Conservation (phyloP, 345 rosid genomes). For the Ceriops tagal region DNA sequence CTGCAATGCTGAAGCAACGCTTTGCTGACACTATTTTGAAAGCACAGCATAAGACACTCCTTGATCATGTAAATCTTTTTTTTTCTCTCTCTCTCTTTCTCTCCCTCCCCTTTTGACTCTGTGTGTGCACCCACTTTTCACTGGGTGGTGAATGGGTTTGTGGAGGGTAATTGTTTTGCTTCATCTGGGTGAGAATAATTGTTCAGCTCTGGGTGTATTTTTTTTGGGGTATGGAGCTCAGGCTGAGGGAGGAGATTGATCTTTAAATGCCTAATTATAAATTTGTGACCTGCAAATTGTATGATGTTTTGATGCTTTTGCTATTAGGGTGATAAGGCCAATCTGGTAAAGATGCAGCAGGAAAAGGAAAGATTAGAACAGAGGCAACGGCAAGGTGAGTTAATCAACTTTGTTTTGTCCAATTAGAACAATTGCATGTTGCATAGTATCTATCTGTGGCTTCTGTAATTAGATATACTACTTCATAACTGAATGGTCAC, state of each 20-base stretch:
- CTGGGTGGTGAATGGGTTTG: no score
- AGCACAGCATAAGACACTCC: constrained; percentile 63
- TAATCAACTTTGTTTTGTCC: background rate
- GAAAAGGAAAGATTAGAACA: constrained; percentile 48
- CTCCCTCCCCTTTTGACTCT: no score
- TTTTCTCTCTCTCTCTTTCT: background rate
- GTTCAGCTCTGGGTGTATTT: background rate
- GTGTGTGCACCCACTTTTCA: no score
- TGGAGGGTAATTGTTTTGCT: no score
- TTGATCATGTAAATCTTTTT: constrained; percentile 54
- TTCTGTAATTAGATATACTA: background rate
- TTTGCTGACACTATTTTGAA: constrained; percentile 71
- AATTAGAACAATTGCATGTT: background rate
- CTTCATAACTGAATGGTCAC: background rate
- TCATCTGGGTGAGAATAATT: no score
- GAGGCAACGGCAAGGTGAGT: background rate
- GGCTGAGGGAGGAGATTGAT: no score
- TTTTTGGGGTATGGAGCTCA: background rate
- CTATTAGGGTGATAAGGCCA: constrained; percentile 58
- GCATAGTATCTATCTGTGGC: background rate
- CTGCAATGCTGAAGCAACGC: constrained; percentile 66
- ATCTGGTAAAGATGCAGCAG: constrained; percentile 48
- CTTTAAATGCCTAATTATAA: background rate
- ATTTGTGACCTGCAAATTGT: background rate
- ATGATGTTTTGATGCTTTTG: constrained; percentile 1